Percentiles rank a stretch among this genome's conserved stretches.
These are phyloP conservation scores for Adansonia madagascariensis DNA, from an alignment of 441 rosid genomes.

Conservation along the genomic window DNA sequence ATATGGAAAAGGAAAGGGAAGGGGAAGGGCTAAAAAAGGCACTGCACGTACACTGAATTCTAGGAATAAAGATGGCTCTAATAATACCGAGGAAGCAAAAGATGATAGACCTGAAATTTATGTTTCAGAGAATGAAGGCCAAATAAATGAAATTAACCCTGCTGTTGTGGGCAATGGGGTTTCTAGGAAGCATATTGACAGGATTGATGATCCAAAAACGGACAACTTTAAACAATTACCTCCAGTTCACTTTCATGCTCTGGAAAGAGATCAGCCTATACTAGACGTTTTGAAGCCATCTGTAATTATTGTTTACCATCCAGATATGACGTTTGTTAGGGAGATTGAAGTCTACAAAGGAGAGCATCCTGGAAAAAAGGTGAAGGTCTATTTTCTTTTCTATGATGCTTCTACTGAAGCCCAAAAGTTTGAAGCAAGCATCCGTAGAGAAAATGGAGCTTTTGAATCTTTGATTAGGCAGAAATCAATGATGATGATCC, in stretches of 20 bases:
- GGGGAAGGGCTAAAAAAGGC: slow-evolving; percentile 45
- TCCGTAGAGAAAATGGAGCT: slow-evolving; percentile 88
- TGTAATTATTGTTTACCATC: slow-evolving; percentile 83
- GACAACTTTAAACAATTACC: slow-evolving; percentile 55
- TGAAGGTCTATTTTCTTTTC: slow-evolving; percentile 89
- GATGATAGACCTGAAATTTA: slow-evolving; percentile 40
- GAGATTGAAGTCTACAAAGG: slow-evolving; percentile 95
- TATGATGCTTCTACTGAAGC: slow-evolving; percentile 92
- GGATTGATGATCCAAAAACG: slow-evolving; percentile 27
- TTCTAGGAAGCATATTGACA: slow-evolving; percentile 35
- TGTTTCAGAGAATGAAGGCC: slow-evolving; percentile 44
- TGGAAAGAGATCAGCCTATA: slow-evolving; percentile 81
- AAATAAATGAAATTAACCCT: slow-evolving; percentile 38
- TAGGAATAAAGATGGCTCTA: slow-evolving; percentile 36
- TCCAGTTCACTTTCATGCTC: slow-evolving; percentile 72
- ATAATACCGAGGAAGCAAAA: slow-evolving; percentile 33
- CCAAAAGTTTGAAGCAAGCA: slow-evolving; percentile 94
- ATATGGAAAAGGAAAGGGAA: slow-evolving; percentile 48
- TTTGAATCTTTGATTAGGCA: slow-evolving; percentile 95
- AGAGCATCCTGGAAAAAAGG: slow-evolving; percentile 68
- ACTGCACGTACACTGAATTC: slow-evolving; percentile 33
- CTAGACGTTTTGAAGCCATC: slow-evolving; percentile 82
- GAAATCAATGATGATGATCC: slow-evolving; percentile 94
- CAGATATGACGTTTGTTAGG: slow-evolving; percentile 82
- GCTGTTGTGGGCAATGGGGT: slow-evolving; percentile 30